Evolutionary conservation across 768 basidiomycete species (phyloP), one percentile per base, ranked within the genome.

Genomic region (Coprinellus aureogranulatus): DNA sequence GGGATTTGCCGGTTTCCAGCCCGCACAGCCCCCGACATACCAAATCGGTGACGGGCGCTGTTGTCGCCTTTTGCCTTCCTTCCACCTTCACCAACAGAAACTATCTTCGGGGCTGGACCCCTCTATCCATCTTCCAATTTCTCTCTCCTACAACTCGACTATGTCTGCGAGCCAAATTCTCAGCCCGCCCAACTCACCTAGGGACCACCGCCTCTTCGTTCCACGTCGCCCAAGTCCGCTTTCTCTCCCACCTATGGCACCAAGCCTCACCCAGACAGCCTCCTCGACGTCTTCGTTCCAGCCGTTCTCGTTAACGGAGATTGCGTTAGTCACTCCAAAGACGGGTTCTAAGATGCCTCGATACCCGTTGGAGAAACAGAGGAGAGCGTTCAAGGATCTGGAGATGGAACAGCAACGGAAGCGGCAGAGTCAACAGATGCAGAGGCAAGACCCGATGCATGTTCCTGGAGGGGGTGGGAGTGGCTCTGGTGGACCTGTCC

Each of bases 291-390:
- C 39, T 2, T 22, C 16, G 25, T 58, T 23, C 30, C 57, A 58
- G 31, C 57, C 57, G 1, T 58, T 58, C 45, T 31, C 51, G 20
- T 34, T 58, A 18, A 34, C 28, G 2, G 57, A 27, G 4, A 20
- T 58, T 10, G 57, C 34, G 2, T 10, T 58, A 2, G 42, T 14
- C 1, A 34, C 57, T 26, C 57, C 57, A 2, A 53, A 27, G 23
- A 53, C 42, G 6, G 51, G 57, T 18, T 8, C 42, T n/a, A 53
- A 48, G 23, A 31, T 58, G 12, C 57, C 57, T 5, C 25, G 57
- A 12, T 58, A 58, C 31, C 57, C 57, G 5, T 30, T 58, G 12
- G 57, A 58, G 51, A 58, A 58, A 23, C 57, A 58, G 45, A 12
- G 57, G 16, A 3, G 52, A 1, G 57, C 57, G 28, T 40, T 52